Conservation (phyloP, 208 protist genomes). For the Acanthamoeba royreba region DNA sequence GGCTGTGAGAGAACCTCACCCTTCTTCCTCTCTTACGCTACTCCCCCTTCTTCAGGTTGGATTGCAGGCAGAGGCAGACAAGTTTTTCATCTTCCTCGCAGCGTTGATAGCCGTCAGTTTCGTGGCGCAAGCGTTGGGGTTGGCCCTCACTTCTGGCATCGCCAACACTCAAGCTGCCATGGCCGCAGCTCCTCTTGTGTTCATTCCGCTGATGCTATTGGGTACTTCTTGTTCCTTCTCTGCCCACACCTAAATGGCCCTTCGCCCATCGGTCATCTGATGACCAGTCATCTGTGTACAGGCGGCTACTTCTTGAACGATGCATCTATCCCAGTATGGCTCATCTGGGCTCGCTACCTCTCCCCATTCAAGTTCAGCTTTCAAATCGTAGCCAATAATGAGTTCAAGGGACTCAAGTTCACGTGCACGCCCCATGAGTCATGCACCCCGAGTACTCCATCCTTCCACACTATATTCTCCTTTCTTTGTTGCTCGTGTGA, state of each 20-base stretch:
- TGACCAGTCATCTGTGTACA: not conserved
- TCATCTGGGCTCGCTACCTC: not conserved
- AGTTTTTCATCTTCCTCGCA: conserved; percentile 1
- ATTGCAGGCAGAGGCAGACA: not conserved
- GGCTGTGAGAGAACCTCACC: not conserved
- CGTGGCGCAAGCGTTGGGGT: not conserved
- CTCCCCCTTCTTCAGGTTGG: not conserved
- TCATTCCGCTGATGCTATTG: not conserved
- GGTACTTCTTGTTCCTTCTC: not conserved
- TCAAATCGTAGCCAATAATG: not conserved
- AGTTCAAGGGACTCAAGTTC: not conserved
- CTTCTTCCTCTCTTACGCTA: not conserved
- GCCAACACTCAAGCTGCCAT: not conserved
- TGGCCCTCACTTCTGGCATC: not conserved
- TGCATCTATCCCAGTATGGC: not conserved
- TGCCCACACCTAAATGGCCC: too few relatives aligned
- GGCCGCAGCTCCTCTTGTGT: not conserved
- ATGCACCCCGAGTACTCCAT: not conserved
- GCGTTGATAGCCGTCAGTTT: not conserved
- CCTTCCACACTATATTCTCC: not conserved
- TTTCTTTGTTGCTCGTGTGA: not conserved
- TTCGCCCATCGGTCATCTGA: not conserved
- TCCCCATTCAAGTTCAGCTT: conserved; percentile 23
- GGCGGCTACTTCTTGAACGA: conserved; percentile 12
- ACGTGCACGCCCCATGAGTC: not conserved